Evolutionary conservation across 192 early-diverging fungal species (phyloP).

Genomic region (Entrophospora sp.): DNA sequence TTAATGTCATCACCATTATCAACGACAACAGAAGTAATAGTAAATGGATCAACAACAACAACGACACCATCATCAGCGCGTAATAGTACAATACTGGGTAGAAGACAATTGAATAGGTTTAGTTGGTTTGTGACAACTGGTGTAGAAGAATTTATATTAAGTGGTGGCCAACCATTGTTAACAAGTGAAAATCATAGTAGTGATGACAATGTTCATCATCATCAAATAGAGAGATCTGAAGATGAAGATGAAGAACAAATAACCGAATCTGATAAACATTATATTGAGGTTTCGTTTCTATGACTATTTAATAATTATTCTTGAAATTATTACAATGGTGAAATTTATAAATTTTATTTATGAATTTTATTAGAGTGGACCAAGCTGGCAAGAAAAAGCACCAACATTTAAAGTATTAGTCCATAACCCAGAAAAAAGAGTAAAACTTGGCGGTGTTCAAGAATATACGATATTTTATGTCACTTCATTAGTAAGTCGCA

Average conservation of each 20-base stretch:
- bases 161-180: too few species aligned
- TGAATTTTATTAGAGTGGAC: slow-evolving; percentile 24
- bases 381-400: slow-evolving; percentile 35
- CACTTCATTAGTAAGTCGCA: slow-evolving; percentile 26
- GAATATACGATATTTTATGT: slow-evolving; percentile 37
- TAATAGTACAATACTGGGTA: slow-evolving; percentile 29
- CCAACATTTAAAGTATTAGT: slow-evolving; percentile 30
- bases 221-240: slow-evolving; percentile 6
- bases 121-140: slow-evolving; percentile 39
- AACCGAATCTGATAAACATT: slow-evolving; percentile 38
- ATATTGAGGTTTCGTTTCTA: slow-evolving; percentile 18
- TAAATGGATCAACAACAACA: too few species aligned
- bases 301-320: neutral
- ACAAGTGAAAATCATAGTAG: neutral
- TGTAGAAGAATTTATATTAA: slow-evolving; percentile 34
- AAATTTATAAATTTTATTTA: neutral
- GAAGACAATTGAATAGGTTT: slow-evolving; percentile 33
- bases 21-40: too few species aligned
- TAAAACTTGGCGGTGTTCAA: slow-evolving; percentile 36
- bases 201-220: neutral
- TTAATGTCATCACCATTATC: neutral
- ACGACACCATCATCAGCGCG: slow-evolving; percentile 17
- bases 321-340: too few species aligned
- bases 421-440: slow-evolving; percentile 34
- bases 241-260: slow-evolving; percentile 31